These are phyloP conservation scores for Kwoniella mangroviensis DNA, from an alignment of 768 basidiomycete species.

Conservation along the genomic window DNA sequence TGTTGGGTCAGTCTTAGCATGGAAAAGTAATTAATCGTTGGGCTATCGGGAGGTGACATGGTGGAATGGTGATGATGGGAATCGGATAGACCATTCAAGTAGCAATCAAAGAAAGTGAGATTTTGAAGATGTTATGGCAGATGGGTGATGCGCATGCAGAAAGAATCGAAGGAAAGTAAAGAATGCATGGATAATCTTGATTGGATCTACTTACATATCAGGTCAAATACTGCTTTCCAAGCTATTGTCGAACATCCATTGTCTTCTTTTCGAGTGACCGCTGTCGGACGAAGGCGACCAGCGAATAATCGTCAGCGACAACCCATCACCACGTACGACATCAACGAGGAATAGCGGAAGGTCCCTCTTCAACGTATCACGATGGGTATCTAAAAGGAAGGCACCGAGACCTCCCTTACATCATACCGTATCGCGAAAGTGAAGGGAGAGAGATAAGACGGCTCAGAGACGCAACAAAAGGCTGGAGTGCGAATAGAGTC, in stretches of 20 bases:
- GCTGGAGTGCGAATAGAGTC: slow-evolving; percentile 40
- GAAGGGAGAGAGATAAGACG: slow-evolving; percentile 4
- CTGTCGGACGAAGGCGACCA: slow-evolving; percentile 5
- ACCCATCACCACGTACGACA: background rate
- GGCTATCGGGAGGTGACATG: slow-evolving; percentile 22
- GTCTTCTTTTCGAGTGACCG: slow-evolving; percentile 7
- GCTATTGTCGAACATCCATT: background rate
- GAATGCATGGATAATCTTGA: no score
- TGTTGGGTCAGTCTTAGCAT: slow-evolving; percentile 55
- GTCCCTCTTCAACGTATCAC: background rate
- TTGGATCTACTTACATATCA: background rate
- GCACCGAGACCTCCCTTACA: no score
- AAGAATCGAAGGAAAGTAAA: no score
- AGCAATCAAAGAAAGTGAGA: no score
- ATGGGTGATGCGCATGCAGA: no score
- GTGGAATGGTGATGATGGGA: background rate
- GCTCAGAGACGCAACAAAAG: slow-evolving; percentile 48
- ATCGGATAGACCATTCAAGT: background rate
- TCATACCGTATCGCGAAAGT: background rate
- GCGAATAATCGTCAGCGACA: slow-evolving; percentile 4
- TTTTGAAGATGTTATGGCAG: no score
- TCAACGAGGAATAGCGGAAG: no score
- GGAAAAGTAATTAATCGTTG: slow-evolving; percentile 53
- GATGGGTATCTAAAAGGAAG: background rate
- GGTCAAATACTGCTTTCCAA: background rate